Conservation (phyloP, 2,329 filamentous ascomycete genomes). For the Aspergillus tanneri region DNA sequence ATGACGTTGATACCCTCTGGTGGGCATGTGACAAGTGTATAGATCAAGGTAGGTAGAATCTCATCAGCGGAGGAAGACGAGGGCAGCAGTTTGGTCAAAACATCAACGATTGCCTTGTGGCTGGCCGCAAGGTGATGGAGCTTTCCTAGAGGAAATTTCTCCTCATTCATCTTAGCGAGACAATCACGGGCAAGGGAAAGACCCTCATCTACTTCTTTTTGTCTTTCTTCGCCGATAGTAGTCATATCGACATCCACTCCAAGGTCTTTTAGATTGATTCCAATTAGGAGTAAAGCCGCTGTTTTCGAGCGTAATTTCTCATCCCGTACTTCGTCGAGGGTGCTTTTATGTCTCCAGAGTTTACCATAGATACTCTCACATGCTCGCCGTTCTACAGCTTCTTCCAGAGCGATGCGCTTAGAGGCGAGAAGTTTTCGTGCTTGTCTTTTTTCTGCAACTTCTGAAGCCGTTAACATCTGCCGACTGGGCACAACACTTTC, state of each 20-base stretch:
- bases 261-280: slow-evolving; percentile 82
- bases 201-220: slow-evolving; percentile 69
- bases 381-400: slow-evolving; percentile 82
- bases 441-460: slow-evolving; percentile 76
- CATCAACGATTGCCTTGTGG: slow-evolving; percentile 93
- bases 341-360: slow-evolving; percentile 87
- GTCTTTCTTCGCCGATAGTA: slow-evolving; percentile 56
- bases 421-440: slow-evolving; percentile 74
- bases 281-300: slow-evolving; percentile 83
- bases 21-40: slow-evolving; percentile 86
- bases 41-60: slow-evolving; percentile 95
- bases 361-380: slow-evolving; percentile 83
- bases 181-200: slow-evolving; percentile 70
- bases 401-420: slow-evolving; percentile 75
- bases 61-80: slow-evolving; percentile 90
- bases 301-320: slow-evolving; percentile 94
- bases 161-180: slow-evolving; percentile 78
- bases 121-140: slow-evolving; percentile 82
- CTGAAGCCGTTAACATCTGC: slow-evolving; percentile 87
- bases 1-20: slow-evolving; percentile 84
- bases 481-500: slow-evolving; percentile 55
- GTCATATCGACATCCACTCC: slow-evolving; percentile 67
- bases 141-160: slow-evolving; percentile 86
- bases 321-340: slow-evolving; percentile 91
- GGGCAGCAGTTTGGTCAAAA: slow-evolving; percentile 63